Percentiles rank a stretch among this genome's conserved stretches.
Evolutionary conservation across 176 grass and related monocot species (phyloP).

Genomic region (Typha latifolia): DNA sequence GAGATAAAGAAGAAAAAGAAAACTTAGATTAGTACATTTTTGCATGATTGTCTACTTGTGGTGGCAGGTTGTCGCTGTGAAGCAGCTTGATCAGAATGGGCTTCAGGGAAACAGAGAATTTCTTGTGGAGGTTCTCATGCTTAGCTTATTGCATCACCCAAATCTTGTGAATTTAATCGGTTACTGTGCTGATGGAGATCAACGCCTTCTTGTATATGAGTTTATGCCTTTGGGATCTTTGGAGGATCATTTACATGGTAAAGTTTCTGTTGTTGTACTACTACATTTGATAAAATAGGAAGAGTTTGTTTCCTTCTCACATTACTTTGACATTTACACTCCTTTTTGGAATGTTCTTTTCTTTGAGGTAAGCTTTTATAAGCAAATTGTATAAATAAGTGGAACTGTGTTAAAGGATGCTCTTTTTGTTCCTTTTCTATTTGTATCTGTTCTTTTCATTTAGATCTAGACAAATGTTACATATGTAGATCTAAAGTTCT

Average conservation of each 20-base stretch:
- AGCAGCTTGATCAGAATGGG: conserved; percentile 8
- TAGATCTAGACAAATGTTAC: too few relatives aligned
- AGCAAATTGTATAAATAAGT: too few relatives aligned
- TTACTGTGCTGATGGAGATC: conserved; percentile 11
- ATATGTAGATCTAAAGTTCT: too few relatives aligned
- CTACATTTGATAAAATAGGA: neutral
- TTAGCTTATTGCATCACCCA: conserved; percentile 8
- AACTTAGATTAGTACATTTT: neutral
- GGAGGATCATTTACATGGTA: conserved; percentile 10
- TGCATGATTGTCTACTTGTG: neutral
- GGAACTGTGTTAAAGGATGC: too few relatives aligned
- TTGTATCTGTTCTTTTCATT: too few relatives aligned
- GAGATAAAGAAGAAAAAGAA: neutral
- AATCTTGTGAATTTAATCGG: conserved; percentile 9
- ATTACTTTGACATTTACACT: too few relatives aligned
- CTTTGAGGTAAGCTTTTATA: too few relatives aligned
- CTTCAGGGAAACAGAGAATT: conserved; percentile 10
- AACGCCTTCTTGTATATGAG: conserved; percentile 12
- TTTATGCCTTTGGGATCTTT: conserved; percentile 7
- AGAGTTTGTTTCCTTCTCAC: neutral
- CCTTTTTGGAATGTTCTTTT: too few relatives aligned
- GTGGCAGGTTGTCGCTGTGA: conserved; percentile 4
- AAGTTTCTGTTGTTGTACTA: neutral
- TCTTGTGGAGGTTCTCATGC: conserved; percentile 8
- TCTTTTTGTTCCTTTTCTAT: too few relatives aligned